These are phyloP conservation scores for Chaetomium olivaceum DNA, from an alignment of 2,329 filamentous ascomycete genomes.

Conservation along the genomic window DNA sequence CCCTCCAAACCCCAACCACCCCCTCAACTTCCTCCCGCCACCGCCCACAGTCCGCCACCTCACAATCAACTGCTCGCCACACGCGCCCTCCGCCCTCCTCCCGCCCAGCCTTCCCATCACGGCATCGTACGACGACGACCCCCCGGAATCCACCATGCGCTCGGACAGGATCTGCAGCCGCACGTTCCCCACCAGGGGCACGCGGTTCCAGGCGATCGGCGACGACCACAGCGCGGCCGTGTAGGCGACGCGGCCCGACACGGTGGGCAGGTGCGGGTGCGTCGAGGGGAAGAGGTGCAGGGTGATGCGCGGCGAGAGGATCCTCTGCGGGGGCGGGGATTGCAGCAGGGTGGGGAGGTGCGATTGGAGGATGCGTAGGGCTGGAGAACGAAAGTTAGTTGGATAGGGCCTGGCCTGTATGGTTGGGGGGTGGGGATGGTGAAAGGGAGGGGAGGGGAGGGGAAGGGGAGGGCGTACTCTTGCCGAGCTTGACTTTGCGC, in stretches of 20 bases:
- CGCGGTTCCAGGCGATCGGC: conserved; percentile 90
- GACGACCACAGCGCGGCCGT: conserved; percentile 94
- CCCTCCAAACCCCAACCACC: conserved; percentile 32
- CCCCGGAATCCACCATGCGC: conserved; percentile 66
- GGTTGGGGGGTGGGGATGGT: too few species aligned
- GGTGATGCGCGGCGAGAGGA: conserved; percentile 73
- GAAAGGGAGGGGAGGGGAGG: background rate
- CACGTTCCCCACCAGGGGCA: conserved; percentile 89
- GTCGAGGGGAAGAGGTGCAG: conserved; percentile 73
- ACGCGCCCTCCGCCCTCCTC: conserved; percentile 47
- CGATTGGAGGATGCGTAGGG: conserved; percentile 64
- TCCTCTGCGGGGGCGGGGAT: conserved; percentile 68
- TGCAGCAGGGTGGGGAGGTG: conserved; percentile 67
- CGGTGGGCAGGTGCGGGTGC: conserved; percentile 86
- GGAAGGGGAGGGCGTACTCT: conserved; percentile 48
- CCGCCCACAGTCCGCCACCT: conserved; percentile 75
- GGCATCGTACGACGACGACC: background rate
- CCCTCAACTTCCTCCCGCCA: conserved; percentile 44
- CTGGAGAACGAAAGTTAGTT: conserved; percentile 46
- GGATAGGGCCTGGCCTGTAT: too few species aligned
- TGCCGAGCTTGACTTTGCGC: conserved; percentile 62
- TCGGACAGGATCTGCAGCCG: conserved; percentile 84
- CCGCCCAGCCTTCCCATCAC: background rate
- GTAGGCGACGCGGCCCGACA: conserved; percentile 87
- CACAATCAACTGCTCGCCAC: conserved; percentile 81